phyloP scores from a whole-genome alignment of 108 stramenopile genomes.

The Skeletonema costatum region DNA sequence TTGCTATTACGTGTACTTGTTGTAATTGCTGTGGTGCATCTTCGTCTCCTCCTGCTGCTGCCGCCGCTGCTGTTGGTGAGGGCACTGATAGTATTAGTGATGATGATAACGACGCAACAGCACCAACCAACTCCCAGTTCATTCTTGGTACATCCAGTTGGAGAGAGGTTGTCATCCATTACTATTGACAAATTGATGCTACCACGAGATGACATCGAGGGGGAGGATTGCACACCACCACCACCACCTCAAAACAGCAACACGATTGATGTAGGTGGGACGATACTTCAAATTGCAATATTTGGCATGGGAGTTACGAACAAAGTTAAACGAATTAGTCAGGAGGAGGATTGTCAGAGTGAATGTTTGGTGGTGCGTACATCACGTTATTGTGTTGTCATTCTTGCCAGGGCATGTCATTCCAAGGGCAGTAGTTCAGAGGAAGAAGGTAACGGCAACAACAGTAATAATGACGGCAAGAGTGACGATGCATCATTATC shows the following conservation, averaged over 20 bases:
- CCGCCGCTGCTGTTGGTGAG: background rate
- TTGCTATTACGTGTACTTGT: constrained; percentile 66
- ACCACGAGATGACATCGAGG: constrained; percentile 27
- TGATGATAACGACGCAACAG: background rate
- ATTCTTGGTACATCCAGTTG: constrained; percentile 68
- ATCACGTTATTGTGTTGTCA: constrained; percentile 46
- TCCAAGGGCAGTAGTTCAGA: background rate
- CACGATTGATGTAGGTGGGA: constrained; percentile 58
- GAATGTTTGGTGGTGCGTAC: constrained; percentile 43
- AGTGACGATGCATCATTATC: background rate
- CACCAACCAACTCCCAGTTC: constrained; percentile 7
- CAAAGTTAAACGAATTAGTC: constrained; percentile 28
- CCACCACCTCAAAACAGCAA: background rate
- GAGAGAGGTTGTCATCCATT: constrained; percentile 50
- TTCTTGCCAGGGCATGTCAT: constrained; percentile 10
- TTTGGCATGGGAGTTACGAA: constrained; percentile 40
- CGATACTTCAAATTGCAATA: constrained; percentile 63
- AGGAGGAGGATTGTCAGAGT: background rate
- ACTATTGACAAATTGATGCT: constrained; percentile 51
- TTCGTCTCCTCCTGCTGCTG: background rate
- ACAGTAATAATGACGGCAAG: background rate
- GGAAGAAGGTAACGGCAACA: background rate
- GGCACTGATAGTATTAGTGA: background rate
- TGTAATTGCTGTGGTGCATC: constrained; percentile 20
- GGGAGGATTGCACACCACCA: background rate